Conservation (phyloP, 306 rosid species). For the Gynostemma pentaphyllum region DNA sequence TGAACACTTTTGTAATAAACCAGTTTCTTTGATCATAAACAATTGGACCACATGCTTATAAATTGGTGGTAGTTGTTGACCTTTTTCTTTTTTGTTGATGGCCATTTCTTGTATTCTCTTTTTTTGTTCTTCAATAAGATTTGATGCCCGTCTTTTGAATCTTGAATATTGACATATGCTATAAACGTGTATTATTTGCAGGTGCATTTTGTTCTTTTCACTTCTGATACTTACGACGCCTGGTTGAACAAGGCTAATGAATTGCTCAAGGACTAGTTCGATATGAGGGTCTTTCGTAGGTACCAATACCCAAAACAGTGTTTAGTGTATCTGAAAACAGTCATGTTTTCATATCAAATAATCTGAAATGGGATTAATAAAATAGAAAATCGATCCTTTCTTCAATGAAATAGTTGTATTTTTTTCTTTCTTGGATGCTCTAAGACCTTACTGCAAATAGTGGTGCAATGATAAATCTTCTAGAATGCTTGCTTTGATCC, state of each 20-base stretch:
- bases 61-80: too few relatives aligned
- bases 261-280: constrained; percentile 34
- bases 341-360: background rate
- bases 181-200: constrained; percentile 40
- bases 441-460: too few relatives aligned
- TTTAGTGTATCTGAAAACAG: background rate
- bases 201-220: constrained; percentile 68
- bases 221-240: constrained; percentile 35
- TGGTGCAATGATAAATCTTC: too few relatives aligned
- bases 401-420: background rate
- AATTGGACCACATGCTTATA: too few relatives aligned
- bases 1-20: too few relatives aligned
- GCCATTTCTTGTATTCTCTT: too few relatives aligned
- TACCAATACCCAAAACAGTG: background rate
- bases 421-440: too few relatives aligned
- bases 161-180: background rate
- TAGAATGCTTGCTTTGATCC: too few relatives aligned
- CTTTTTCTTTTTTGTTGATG: too few relatives aligned
- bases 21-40: too few relatives aligned
- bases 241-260: constrained; percentile 56
- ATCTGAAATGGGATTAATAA: background rate
- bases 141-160: too few relatives aligned
- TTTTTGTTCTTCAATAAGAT: too few relatives aligned
- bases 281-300: background rate
- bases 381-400: background rate